Base-by-base conservation (phyloP, 192 early-diverging fungal species). In the Umbelopsis sp. region DNA sequence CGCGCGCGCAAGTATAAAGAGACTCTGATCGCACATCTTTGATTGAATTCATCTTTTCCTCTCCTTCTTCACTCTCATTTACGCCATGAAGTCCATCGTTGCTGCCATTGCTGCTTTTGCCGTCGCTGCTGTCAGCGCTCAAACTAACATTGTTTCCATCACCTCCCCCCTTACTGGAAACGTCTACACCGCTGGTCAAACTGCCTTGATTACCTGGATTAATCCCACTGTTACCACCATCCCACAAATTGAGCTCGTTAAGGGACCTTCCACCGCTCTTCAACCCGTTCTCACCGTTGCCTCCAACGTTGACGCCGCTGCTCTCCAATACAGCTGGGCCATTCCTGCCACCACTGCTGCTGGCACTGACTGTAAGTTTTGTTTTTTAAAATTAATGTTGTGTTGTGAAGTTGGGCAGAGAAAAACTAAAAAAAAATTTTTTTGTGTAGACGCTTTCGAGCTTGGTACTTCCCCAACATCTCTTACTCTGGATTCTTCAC, bases 291-390 rank as follows among this genome's bases (percentile, higher is more conserved):
- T 9, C 9, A 11, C n/a, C 26, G 65, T 79, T 72, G 73, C 73
- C 44, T 54, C 59, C 50, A 79, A 79, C 38, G 77, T 79, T 17
- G n/a, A 29, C 56, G 56, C 77, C 14, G 17, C 38, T 10, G 14
- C 36, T 20, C 26, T 29, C 17, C 22, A 25, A 9, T 72, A 72
- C 22, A 71, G 41, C 69, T 79, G 77, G 77, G 47, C 49, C 36
- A 68, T 79, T 45, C 77, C 77, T 25, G 56, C 77, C 12, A 17
- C 10, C 12, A 43, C 47, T 3, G 17, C 70, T 32, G 45, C 77
- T 24, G 77, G 73, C 65, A 62, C n/a, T 36, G 68, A 74, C 53
- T 79, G 72, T 77, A 73, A 77, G 76, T 70, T 0, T 53, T 70
- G 7, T n/a, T 0, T 69, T 69, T 32, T 59, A 38, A n/a, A n/a